Conservation (phyloP, 1,284 basidiomycete genomes). For the Taiwanofungus camphoratus region DNA sequence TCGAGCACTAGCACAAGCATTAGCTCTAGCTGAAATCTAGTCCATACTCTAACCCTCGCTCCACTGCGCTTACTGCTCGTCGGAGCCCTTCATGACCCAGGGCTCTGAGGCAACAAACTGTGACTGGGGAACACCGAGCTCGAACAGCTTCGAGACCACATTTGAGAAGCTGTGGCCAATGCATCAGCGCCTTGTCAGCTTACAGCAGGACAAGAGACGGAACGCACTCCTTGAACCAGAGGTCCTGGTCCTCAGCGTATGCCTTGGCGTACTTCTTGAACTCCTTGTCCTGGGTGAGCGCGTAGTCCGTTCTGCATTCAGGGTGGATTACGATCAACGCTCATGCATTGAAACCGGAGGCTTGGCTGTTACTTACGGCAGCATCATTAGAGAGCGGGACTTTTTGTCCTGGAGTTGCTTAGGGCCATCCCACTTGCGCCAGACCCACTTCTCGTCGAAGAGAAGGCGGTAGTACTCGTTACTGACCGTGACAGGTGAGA, state of each 20-base stretch:
- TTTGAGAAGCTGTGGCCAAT: constrained; percentile 64
- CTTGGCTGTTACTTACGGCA: constrained; percentile 75
- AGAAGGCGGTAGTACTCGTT: constrained; percentile 92
- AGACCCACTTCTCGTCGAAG: constrained; percentile 84
- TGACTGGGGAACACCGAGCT: constrained; percentile 80
- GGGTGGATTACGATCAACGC: neutral
- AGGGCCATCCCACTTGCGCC: constrained; percentile 88
- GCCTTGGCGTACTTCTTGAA: constrained; percentile 83
- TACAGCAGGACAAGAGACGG: neutral
- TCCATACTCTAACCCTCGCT: neutral
- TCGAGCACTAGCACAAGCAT: too few species aligned
- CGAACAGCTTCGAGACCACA: constrained; percentile 73
- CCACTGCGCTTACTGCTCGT: constrained; percentile 45
- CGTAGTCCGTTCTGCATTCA: constrained; percentile 67
- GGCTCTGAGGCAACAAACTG: constrained; percentile 70
- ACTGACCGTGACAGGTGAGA: constrained; percentile 81
- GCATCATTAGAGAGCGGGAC: constrained; percentile 91
- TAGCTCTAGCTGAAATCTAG: too few species aligned
- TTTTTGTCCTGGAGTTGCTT: constrained; percentile 94
- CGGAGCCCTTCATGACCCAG: constrained; percentile 63
- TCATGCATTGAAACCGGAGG: neutral
- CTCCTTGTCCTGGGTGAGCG: constrained; percentile 78
- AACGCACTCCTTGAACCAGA: constrained; percentile 87
- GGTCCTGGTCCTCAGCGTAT: constrained; percentile 78
- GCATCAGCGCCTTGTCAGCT: constrained; percentile 4